Base-by-base conservation (phyloP, 306 rosid genomes). In the Mimosa pudica region DNA sequence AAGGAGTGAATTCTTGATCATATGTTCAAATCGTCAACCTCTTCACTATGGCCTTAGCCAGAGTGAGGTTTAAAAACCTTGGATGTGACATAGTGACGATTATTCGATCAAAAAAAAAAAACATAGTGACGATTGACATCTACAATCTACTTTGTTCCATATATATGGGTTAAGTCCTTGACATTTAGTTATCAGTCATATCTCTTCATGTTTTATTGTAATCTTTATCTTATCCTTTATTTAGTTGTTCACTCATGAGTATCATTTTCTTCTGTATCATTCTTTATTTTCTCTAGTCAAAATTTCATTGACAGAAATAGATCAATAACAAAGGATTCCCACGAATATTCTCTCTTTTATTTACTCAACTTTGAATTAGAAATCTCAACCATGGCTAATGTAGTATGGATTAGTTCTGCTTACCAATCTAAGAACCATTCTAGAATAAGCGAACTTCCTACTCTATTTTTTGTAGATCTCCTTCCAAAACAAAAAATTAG, bases 401-500 rank as follows among this genome's bases (percentile, higher is more conserved):
- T 60, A 30, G 33, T 62, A 42, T 12, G 47, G 51, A 71, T 44
- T 35, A 16, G 32, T 49, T 35, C 63, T 1, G 44, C 20, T 71
- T 75, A 13, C 7, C 32, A 7, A 64, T 72, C 71, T 17, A 54
- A 32, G 47, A 46, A 48, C 60, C 46, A 67, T 65, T 72, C 9
- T 63, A 13, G 33, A 60, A 42, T 1, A 16, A 35, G 16, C 7
- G 54, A 30, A n/a, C 38, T 8, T 69, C 38, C 7, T 20, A 69
- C 20, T 20, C 1, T 69, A 36, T 18, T 44, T 69, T 45, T 44
- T 17, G n/a, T 45, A 9, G 36, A 44, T 20, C 55, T 52, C 35
- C 51, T 69, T 44, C 73, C 62, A 4, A 55, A 55, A 55, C 62
- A 55, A 47, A 55, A 47, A 44, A 38, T 70, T 38, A 72, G 30